phyloP scores from a whole-genome alignment of 306 rosid genomes.

The Vigna unguiculata region DNA sequence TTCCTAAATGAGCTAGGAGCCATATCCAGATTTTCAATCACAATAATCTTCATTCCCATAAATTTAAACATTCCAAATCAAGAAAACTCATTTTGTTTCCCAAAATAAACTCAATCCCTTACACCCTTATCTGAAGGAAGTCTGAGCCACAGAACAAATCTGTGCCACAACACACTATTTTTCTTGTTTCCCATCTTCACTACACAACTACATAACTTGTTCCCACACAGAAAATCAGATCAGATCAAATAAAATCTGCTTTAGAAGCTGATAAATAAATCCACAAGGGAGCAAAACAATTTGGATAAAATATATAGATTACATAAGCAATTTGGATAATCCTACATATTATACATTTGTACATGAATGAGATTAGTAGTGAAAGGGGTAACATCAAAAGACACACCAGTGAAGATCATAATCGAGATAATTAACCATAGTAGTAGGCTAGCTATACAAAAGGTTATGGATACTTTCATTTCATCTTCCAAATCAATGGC shows the following conservation, averaged over 20 bases:
- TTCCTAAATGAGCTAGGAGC: neutral
- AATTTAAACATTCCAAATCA: neutral
- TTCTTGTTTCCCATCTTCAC: neutral
- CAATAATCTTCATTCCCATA: too few relatives aligned
- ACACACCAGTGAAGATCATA: slow-evolving; percentile 40
- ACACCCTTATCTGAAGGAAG: neutral
- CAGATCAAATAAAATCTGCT: neutral
- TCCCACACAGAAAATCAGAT: neutral
- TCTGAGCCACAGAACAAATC: neutral
- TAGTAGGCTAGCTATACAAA: slow-evolving; percentile 45
- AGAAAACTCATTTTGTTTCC: neutral
- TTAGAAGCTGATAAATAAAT: neutral
- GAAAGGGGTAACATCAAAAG: slow-evolving; percentile 12
- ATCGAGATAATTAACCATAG: neutral
- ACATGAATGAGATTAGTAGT: slow-evolving; percentile 56
- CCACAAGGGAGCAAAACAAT: neutral
- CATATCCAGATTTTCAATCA: neutral
- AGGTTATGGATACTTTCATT: slow-evolving; percentile 10
- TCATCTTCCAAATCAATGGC: slow-evolving; percentile 43
- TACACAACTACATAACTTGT: neutral
- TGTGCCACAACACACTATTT: neutral
- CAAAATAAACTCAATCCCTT: neutral
- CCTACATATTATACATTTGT: slow-evolving; percentile 41
- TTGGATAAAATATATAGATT: neutral
- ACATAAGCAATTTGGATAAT: slow-evolving; percentile 39